A percentile compares a stretch with the other conserved stretches of the same genome.
phyloP scores from a whole-genome alignment of 208 protist genomes.

The Giardia duodenalis region DNA sequence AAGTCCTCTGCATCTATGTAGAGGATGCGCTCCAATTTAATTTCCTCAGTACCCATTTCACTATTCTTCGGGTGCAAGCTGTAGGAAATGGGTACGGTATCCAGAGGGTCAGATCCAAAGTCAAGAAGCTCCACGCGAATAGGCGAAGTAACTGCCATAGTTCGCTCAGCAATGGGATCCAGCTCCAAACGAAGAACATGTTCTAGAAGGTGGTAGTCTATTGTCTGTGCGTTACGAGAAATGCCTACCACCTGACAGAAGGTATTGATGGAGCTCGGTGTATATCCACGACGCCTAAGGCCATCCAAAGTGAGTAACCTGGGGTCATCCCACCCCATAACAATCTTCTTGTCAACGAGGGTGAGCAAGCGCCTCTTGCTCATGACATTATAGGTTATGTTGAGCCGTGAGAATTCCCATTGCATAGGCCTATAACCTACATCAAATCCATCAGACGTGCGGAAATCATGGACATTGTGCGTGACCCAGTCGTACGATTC shows the following conservation, averaged over 20 bases:
- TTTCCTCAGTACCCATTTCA: conserved; percentile 29
- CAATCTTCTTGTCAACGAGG: conserved; percentile 73
- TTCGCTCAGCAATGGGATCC: conserved; percentile 12
- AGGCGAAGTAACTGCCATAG: conserved; percentile 40
- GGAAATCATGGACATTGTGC: conserved; percentile 54
- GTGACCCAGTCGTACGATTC: conserved; percentile 84
- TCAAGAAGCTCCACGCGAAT: conserved; percentile 38
- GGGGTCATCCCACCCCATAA: conserved; percentile 88
- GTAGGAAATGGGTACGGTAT: conserved; percentile 21
- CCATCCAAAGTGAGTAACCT: conserved; percentile 78
- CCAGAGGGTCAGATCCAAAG: conserved; percentile 35
- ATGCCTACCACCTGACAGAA: conserved; percentile 83
- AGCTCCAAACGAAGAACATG: conserved; percentile 29
- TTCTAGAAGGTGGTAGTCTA: conserved; percentile 25
- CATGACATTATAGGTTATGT: conserved; percentile 82
- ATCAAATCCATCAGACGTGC: conserved; percentile 30
- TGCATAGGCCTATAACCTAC: conserved; percentile 59
- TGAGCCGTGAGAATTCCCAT: conserved; percentile 90
- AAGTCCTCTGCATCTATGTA: conserved; percentile 42
- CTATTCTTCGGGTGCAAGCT: conserved; percentile 35
- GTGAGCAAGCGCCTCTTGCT: conserved; percentile 88
- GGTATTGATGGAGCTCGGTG: conserved; percentile 75
- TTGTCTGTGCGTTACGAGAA: conserved; percentile 52
- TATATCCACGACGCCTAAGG: conserved; percentile 85
- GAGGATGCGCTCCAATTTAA: conserved; percentile 29